Evolutionary conservation across 1,139 yeast genomes (phyloP).

Genomic region (Diutina sp.): DNA sequence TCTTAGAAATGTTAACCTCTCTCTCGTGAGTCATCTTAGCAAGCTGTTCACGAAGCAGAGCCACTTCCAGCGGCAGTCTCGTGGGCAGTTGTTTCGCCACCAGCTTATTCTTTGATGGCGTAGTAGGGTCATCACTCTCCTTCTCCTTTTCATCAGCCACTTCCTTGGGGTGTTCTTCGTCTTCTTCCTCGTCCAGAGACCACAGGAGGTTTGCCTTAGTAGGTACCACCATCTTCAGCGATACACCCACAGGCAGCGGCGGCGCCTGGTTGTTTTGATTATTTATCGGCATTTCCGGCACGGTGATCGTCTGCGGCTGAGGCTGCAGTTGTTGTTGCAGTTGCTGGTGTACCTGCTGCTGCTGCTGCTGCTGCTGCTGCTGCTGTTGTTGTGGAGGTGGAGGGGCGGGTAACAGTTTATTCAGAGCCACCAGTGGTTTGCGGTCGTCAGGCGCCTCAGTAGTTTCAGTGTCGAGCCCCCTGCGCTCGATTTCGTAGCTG

Average conservation of each 20-base stretch:
- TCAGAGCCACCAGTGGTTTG: neutral
- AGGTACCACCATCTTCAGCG: slow-evolving; percentile 59
- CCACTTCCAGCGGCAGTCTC: neutral
- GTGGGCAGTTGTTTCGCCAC: neutral
- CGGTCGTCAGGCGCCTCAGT: neutral
- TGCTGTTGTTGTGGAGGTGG: neutral
- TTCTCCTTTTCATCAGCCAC: too few species aligned
- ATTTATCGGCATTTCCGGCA: neutral
- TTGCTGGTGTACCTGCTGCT: neutral
- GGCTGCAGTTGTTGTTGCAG: neutral
- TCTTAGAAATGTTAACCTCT: neutral
- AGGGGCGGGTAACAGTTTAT: neutral
- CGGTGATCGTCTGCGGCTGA: neutral
- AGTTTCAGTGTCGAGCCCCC: slow-evolving; percentile 28
- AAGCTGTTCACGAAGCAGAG: neutral
- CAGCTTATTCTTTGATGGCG: neutral
- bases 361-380: neutral
- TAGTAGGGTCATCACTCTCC: neutral
- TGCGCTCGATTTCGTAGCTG: slow-evolving; percentile 71
- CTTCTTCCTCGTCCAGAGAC: slow-evolving; percentile 70
- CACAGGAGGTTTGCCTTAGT: slow-evolving; percentile 68
- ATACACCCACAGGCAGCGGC: slow-evolving; percentile 12
- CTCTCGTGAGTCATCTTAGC: neutral
- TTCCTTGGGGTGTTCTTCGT: too few species aligned
- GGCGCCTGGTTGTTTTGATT: too few species aligned